Conservation (phyloP, 257 asterid genomes). For the Linderniella brevidens region DNA sequence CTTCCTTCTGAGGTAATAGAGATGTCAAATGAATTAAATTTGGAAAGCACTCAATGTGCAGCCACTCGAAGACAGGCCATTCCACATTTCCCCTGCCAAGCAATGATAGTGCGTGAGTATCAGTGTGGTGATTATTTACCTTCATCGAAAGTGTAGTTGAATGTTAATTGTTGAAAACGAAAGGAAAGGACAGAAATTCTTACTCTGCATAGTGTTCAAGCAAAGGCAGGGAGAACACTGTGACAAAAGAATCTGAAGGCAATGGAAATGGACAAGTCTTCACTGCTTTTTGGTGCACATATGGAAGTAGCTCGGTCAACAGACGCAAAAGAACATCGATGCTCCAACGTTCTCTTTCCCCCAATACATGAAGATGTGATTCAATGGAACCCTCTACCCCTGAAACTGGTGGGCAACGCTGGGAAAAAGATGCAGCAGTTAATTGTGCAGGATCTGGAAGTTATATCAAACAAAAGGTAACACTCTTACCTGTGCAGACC, state of each 20-base stretch:
- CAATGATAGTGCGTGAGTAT: conserved; percentile 11
- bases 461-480: conserved; percentile 1
- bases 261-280: conserved; percentile 68
- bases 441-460: conserved; percentile 5
- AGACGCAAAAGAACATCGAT: conserved; percentile 79
- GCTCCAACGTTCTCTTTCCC: conserved; percentile 97
- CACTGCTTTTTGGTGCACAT: conserved; percentile 53
- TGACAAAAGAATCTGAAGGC: conserved; percentile 33
- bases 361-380: conserved; percentile 86
- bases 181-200: conserved; percentile 12
- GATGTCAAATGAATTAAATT: conserved; percentile 65
- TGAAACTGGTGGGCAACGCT: conserved; percentile 91
- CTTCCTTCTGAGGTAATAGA: conserved; percentile 93
- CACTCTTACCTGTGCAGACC: conserved; percentile 61
- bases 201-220: conserved; percentile 71
- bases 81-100: conserved; percentile 62
- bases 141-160: too few species aligned
- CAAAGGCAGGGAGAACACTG: conserved; percentile 33
- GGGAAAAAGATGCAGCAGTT: conserved; percentile 27
- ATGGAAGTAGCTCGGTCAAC: conserved; percentile 56
- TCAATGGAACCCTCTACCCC: conserved; percentile 97
- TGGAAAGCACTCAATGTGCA: conserved; percentile 76
- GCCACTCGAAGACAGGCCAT: conserved; percentile 90
- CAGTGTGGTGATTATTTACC: conserved; percentile 7
- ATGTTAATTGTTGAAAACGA: conserved; percentile 4